These are phyloP conservation scores for Ogataea paraovalis DNA, from an alignment of 805 yeast species.

Conservation along the genomic window DNA sequence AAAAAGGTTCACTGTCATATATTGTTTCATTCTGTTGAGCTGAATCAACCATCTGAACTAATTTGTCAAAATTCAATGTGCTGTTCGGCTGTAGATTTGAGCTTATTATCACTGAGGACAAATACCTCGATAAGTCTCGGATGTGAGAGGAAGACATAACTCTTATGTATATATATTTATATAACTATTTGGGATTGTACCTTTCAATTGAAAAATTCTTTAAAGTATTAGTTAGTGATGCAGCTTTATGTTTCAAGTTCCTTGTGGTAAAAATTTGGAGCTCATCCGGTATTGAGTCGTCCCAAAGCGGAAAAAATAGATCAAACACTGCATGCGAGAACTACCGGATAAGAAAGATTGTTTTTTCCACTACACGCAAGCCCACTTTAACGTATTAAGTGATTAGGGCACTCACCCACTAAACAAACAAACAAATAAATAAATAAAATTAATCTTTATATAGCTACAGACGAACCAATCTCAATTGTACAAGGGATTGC, in stretches of 20 bases:
- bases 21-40: conserved; percentile 9
- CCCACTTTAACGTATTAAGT: no score
- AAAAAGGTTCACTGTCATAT: conserved; percentile 19
- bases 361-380: no score
- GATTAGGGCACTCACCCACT: no score
- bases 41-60: conserved; percentile 21
- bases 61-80: conserved; percentile 22
- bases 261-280: no score
- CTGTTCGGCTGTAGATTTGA: not conserved
- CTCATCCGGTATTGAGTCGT: not conserved
- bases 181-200: not conserved
- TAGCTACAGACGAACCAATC: conserved; percentile 1
- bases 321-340: not conserved
- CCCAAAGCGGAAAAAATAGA: not conserved
- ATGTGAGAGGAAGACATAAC: not conserved
- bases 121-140: not conserved
- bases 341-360: not conserved
- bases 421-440: not conserved
- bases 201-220: no score
- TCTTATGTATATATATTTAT: not conserved
- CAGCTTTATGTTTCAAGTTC: no score
- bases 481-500: not conserved
- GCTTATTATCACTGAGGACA: not conserved
- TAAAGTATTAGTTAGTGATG: no score
- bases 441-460: not conserved